Evolutionary conservation across 1,284 basidiomycete species (phyloP).

Genomic region (Malassezia psittaci): DNA sequence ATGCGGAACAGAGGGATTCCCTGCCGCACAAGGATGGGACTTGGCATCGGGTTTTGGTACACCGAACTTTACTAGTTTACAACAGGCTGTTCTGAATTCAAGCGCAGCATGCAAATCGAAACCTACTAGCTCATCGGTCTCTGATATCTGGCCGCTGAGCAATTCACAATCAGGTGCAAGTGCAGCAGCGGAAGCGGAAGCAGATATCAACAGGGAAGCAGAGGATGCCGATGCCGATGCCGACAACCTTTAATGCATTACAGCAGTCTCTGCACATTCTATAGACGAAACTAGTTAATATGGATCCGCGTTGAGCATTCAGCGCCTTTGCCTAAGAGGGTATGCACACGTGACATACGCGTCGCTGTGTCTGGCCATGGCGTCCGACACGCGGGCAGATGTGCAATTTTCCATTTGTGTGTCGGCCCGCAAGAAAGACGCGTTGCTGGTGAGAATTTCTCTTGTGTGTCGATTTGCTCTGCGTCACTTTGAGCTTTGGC

Average conservation of each 20-base stretch:
- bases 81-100: background rate
- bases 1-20: slow-evolving; percentile 4
- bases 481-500: slow-evolving; percentile 38
- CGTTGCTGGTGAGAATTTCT: background rate
- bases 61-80: background rate
- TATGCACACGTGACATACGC: slow-evolving; percentile 11
- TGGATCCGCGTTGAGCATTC: too few species aligned
- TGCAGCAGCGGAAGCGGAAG: too few species aligned
- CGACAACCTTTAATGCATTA: too few species aligned
- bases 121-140: background rate
- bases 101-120: background rate
- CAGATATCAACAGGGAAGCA: too few species aligned
- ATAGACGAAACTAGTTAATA: too few species aligned
- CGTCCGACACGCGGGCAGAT: background rate
- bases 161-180: too few species aligned
- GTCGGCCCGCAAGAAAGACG: background rate
- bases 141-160: too few species aligned
- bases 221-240: too few species aligned
- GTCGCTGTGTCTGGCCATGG: background rate
- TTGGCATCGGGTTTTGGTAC: slow-evolving; percentile 4
- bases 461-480: slow-evolving; percentile 25
- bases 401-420: slow-evolving; percentile 1
- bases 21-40: slow-evolving; percentile 6
- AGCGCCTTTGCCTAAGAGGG: background rate
- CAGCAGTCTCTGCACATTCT: too few species aligned